These are phyloP conservation scores for Ramaria sp. DNA, from an alignment of 768 basidiomycete genomes.

Conservation along the genomic window DNA sequence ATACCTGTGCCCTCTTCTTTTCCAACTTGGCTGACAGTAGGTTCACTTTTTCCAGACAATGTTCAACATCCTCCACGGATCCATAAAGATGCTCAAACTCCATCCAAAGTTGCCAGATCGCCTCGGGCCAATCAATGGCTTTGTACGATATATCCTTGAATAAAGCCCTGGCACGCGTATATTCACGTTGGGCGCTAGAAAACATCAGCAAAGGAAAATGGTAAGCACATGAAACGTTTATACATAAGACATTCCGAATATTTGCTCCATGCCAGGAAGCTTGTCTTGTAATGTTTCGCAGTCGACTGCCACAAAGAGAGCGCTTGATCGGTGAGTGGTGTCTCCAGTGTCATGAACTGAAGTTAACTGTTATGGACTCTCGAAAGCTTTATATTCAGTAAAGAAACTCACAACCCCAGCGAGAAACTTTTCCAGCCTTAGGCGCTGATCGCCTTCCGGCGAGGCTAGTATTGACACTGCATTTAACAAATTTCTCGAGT, in stretches of 20 bases:
- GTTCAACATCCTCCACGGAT: constrained; percentile 52
- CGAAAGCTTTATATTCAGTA: neutral
- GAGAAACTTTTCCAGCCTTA: constrained; percentile 78
- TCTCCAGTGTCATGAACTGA: constrained; percentile 32
- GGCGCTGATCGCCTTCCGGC: constrained; percentile 58
- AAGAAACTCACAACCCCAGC: constrained; percentile 52
- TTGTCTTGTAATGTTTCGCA: constrained; percentile 54
- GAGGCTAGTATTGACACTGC: constrained; percentile 32
- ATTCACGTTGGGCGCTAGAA: constrained; percentile 18
- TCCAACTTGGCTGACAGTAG: constrained; percentile 56
- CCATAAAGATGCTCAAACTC: constrained; percentile 84
- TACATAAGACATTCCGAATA: constrained; percentile 71
- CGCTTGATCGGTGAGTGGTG: constrained; percentile 38
- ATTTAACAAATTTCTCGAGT: neutral
- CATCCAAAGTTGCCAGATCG: constrained; percentile 83
- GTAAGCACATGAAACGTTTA: constrained; percentile 17
- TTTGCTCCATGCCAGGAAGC: constrained; percentile 64
- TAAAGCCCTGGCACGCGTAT: constrained; percentile 51
- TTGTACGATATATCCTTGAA: constrained; percentile 60
- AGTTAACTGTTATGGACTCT: neutral
- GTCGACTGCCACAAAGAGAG: constrained; percentile 51
- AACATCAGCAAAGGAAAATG: constrained; percentile 24
- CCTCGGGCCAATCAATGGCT: constrained; percentile 91
- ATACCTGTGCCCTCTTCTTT: constrained; percentile 50
- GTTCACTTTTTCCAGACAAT: constrained; percentile 51